Evolutionary conservation across 148 eudicot genomes (phyloP).

Genomic region (Chenopodium album): DNA sequence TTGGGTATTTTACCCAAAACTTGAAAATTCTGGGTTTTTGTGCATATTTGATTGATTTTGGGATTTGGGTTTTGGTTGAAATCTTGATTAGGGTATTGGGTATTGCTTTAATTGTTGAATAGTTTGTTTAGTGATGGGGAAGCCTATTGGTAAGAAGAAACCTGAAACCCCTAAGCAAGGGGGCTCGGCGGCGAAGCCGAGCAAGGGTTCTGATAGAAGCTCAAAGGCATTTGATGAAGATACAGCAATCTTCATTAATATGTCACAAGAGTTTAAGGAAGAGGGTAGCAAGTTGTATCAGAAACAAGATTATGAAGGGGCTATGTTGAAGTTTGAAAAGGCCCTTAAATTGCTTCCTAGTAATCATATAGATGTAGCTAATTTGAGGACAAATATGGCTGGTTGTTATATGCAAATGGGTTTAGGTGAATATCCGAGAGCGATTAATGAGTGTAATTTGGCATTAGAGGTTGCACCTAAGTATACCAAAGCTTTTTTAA

Average conservation of each 20-base stretch:
- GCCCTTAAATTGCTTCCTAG: conserved; percentile 86
- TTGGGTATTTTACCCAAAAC: not conserved
- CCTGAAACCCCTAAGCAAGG: conserved; percentile 28
- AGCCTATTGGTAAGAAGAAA: conserved; percentile 68
- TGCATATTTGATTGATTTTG: conserved; percentile 10
- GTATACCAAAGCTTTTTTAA: conserved; percentile 90
- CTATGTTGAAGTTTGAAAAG: conserved; percentile 86
- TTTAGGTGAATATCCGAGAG: conserved; percentile 79
- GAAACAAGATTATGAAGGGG: conserved; percentile 79
- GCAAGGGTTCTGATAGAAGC: conserved; percentile 39
- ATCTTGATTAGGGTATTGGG: conserved; percentile 16
- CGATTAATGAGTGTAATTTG: conserved; percentile 82
- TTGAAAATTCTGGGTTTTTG: not conserved
- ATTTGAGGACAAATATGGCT: conserved; percentile 79
- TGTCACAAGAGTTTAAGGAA: conserved; percentile 93
- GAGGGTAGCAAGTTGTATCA: conserved; percentile 81
- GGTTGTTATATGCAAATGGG: conserved; percentile 94
- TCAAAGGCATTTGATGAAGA: conserved; percentile 88
- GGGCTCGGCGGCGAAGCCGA: conserved; percentile 34
- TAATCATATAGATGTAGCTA: conserved; percentile 80
- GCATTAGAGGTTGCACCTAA: conserved; percentile 96
- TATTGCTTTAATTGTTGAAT: not conserved
- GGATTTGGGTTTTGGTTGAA: conserved; percentile 21
- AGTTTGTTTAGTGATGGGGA: conserved; percentile 51
- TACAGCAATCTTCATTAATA: conserved; percentile 82